These are phyloP conservation scores for Pichia exigua DNA, from an alignment of 805 yeast genomes.

Conservation along the genomic window DNA sequence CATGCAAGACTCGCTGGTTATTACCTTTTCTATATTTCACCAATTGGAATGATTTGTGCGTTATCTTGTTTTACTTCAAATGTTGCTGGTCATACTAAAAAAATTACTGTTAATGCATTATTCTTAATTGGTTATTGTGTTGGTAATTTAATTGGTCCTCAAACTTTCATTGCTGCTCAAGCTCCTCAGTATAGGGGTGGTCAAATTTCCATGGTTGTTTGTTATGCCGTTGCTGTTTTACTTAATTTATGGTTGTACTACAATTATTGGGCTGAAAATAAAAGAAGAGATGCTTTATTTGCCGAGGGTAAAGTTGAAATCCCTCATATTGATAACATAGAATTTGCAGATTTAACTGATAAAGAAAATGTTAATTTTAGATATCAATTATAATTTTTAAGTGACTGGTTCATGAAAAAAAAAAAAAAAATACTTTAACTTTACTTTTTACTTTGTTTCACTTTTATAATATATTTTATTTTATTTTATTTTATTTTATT, in stretches of 20 bases:
- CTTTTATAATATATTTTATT: too few species aligned
- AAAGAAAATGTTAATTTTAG: conserved; percentile 15
- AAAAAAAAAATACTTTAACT: too few species aligned
- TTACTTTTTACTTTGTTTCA: too few species aligned
- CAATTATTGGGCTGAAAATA: conserved; percentile 15
- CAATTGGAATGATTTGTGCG: conserved; percentile 24
- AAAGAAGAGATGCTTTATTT: conserved; percentile 8
- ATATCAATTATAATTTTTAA: conserved; percentile 9
- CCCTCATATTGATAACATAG: conserved; percentile 11
- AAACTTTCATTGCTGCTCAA: conserved; percentile 48
- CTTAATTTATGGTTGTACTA: conserved; percentile 12
- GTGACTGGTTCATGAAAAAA: neutral
- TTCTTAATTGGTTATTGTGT: conserved; percentile 58
- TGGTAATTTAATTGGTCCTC: conserved; percentile 69
- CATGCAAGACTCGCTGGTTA: conserved; percentile 23
- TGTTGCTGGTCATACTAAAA: conserved; percentile 71
- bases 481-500: neutral
- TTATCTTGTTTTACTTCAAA: conserved; percentile 36
- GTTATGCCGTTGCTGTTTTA: conserved; percentile 18
- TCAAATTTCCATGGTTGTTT: conserved; percentile 36
- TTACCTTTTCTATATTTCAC: conserved; percentile 21
- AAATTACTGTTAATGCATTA: conserved; percentile 50
- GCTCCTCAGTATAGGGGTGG: conserved; percentile 57
- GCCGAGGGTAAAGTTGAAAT: conserved; percentile 9
- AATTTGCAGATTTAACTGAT: conserved; percentile 20